A percentile compares a stretch with the other conserved stretches of the same genome.
Conservation (phyloP, 1,284 basidiomycete species). For the Ganoderma sinense region DNA sequence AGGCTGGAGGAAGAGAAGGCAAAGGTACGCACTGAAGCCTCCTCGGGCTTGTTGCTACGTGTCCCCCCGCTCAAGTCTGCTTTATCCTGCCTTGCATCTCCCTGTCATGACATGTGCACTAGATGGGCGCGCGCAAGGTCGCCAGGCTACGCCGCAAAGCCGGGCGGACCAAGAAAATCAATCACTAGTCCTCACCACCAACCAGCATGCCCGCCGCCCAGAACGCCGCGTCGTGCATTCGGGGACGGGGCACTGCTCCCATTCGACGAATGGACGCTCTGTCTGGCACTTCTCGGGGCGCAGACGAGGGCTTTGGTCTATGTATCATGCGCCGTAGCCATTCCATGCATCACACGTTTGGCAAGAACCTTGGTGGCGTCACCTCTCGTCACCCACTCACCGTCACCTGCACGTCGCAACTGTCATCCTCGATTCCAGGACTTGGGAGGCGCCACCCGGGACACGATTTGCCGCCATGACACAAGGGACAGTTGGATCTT, state of each 20-base stretch:
- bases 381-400: neutral
- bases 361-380: slow-evolving; percentile 1
- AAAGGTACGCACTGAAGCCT: slow-evolving; percentile 52
- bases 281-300: neutral
- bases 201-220: neutral
- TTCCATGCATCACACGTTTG: neutral
- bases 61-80: slow-evolving; percentile 4
- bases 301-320: neutral
- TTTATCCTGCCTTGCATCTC: too few relatives aligned
- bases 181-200: slow-evolving; percentile 52
- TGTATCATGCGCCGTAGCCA: neutral
- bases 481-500: neutral
- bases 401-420: neutral
- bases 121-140: slow-evolving; percentile 84
- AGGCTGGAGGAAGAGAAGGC: slow-evolving; percentile 77
- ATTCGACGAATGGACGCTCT: neutral
- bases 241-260: slow-evolving; percentile 6
- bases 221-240: slow-evolving; percentile 2
- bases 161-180: slow-evolving; percentile 81
- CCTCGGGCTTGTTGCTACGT: slow-evolving; percentile 16
- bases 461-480: neutral
- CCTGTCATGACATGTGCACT: neutral
- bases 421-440: neutral
- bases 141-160: slow-evolving; percentile 73
- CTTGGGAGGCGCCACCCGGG: neutral